Conservation (phyloP, 176 grass and related monocot species). For the barley (Hordeum vulgare) region MorexV3_pseudomolecules_assembly NC_058518.1:349475329-349475828, state of each 20-base stretch:
- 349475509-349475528: not conserved
- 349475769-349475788: conserved; percentile 92
- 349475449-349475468: not conserved
- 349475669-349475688: not conserved
- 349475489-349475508: not conserved
- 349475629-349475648: conserved; percentile 26
- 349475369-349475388: not conserved
- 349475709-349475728: conserved; percentile 61
- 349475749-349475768: conserved; percentile 99
- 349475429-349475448: too few species aligned
- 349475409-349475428: too few species aligned
- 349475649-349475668: not conserved
- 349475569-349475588: conserved; percentile 16
- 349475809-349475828: conserved; percentile 91
- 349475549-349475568: conserved; percentile 19
- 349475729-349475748: conserved; percentile 98
- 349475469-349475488: not conserved
- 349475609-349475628: conserved; percentile 6
- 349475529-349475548: conserved; percentile 7
- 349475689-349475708: not conserved
- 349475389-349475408: too few species aligned
- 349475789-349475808: conserved; percentile 97
- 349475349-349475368: not conserved
- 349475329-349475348: conserved; percentile 88
- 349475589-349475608: conserved; percentile 37